These are phyloP conservation scores for Fusarium sp. DNA, from an alignment of 2,329 filamentous ascomycete species.

Conservation along the genomic window DNA sequence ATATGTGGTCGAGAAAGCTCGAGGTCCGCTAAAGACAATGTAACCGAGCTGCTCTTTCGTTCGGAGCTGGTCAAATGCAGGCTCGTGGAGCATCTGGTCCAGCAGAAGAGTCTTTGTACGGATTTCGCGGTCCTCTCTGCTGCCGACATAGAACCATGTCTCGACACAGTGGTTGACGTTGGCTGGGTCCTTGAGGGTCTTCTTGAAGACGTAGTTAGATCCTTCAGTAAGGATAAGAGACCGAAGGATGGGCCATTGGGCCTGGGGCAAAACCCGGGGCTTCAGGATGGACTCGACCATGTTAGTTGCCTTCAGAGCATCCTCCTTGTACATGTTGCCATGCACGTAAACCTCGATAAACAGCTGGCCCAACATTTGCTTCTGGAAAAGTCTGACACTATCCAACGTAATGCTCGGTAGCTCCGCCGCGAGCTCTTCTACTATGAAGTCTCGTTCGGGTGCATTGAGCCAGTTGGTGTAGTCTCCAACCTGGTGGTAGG, in stretches of 20 bases:
- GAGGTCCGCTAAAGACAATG: conserved; percentile 86
- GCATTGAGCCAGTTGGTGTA: conserved; percentile 83
- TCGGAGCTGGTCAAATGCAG: conserved; percentile 91
- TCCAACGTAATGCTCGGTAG: conserved; percentile 78
- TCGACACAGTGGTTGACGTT: conserved; percentile 92
- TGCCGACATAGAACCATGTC: conserved; percentile 78
- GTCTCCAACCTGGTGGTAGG: conserved; percentile 87
- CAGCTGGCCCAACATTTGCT: conserved; percentile 82
- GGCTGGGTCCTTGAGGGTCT: conserved; percentile 82
- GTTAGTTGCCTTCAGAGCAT: conserved; percentile 85
- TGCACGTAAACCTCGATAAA: conserved; percentile 90
- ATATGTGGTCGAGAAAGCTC: conserved; percentile 78
- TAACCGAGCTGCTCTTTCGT: conserved; percentile 99
- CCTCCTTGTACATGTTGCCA: conserved; percentile 94
- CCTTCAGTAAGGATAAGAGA: conserved; percentile 82
- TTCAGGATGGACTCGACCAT: conserved; percentile 82
- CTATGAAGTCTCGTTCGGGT: conserved; percentile 77
- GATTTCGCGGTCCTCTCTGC: conserved; percentile 72
- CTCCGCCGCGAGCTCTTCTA: conserved; percentile 82
- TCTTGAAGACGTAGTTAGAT: conserved; percentile 85
- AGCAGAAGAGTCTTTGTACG: conserved; percentile 84
- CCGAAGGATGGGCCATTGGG: conserved; percentile 83
- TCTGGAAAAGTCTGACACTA: conserved; percentile 80
- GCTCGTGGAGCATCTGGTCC: conserved; percentile 91
- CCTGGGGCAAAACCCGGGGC: conserved; percentile 76